Percentiles rank a stretch among this genome's conserved stretches.
Conservation (phyloP, 768 basidiomycete genomes). For the Albatrellus ellisii region DNA sequence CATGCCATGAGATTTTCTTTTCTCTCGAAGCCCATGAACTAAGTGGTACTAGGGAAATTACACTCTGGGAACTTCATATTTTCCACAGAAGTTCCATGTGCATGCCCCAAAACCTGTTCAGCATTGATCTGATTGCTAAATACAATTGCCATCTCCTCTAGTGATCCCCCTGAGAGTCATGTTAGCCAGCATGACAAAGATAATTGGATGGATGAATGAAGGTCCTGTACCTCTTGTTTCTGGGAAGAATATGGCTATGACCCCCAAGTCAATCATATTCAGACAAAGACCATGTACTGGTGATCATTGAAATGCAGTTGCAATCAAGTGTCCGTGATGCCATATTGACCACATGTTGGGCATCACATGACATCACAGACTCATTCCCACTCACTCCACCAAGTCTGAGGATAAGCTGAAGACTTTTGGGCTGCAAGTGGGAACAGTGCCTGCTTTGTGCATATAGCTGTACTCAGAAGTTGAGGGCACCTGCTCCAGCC, state of each 20-base stretch:
- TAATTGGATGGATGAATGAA: not conserved
- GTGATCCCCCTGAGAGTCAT: slow-evolving; percentile 28
- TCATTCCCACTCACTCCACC: too few species aligned
- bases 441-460: too few species aligned
- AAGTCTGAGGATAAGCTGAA: too few species aligned
- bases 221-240: slow-evolving; percentile 41
- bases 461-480: too few species aligned
- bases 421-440: too few species aligned
- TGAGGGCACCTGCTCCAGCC: too few species aligned
- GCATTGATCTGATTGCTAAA: slow-evolving; percentile 33
- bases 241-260: slow-evolving; percentile 42
- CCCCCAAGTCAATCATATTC: slow-evolving; percentile 36
- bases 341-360: too few species aligned
- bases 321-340: too few species aligned
- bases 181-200: not conserved
- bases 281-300: slow-evolving; percentile 47
- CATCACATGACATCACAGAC: too few species aligned
- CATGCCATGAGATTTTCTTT: too few species aligned
- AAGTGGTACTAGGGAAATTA: not conserved
- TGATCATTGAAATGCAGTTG: too few species aligned
- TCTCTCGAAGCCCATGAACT: too few species aligned
- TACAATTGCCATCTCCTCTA: slow-evolving; percentile 41
- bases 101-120: not conserved
- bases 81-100: not conserved
- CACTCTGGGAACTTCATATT: not conserved